A percentile compares a stretch with the other conserved stretches of the same genome.
Conservation (phyloP, 768 basidiomycete species). For the Hygrophorus russula region DNA sequence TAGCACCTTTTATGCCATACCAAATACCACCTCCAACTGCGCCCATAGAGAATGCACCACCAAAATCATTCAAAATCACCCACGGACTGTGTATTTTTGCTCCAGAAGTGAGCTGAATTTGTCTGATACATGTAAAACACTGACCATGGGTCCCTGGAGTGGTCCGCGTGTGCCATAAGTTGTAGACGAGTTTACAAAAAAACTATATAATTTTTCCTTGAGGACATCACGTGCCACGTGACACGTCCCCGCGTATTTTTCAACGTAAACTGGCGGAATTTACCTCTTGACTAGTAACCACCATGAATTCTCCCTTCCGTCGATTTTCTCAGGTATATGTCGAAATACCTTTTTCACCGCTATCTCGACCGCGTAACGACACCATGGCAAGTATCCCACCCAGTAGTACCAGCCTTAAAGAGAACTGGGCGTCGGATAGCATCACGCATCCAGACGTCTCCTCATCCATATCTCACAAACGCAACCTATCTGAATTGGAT, state of each 20-base stretch:
- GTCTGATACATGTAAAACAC: conserved; percentile 7
- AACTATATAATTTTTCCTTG: background rate
- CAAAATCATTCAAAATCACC: conserved; percentile 98
- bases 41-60: conserved; percentile 96
- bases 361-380: conserved; percentile 13
- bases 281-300: conserved; percentile 10
- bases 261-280: background rate
- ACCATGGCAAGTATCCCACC: conserved; percentile 14
- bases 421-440: conserved; percentile 26
- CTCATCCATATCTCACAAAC: conserved; percentile 26
- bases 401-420: conserved; percentile 26
- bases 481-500: conserved; percentile 33
- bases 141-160: conserved; percentile 89
- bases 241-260: no score
- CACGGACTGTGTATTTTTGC: conserved; percentile 57
- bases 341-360: conserved; percentile 44
- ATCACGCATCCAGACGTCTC: conserved; percentile 8
- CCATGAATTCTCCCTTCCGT: conserved; percentile 20
- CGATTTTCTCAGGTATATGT: conserved; percentile 42
- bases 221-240: background rate
- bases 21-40: conserved; percentile 96
- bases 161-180: conserved; percentile 80
- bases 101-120: background rate
- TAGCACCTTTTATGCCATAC: conserved; percentile 97
- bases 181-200: background rate